These are phyloP conservation scores for Cystobasidium ongulense DNA, from an alignment of 768 basidiomycete genomes.

Conservation along the genomic window DNA sequence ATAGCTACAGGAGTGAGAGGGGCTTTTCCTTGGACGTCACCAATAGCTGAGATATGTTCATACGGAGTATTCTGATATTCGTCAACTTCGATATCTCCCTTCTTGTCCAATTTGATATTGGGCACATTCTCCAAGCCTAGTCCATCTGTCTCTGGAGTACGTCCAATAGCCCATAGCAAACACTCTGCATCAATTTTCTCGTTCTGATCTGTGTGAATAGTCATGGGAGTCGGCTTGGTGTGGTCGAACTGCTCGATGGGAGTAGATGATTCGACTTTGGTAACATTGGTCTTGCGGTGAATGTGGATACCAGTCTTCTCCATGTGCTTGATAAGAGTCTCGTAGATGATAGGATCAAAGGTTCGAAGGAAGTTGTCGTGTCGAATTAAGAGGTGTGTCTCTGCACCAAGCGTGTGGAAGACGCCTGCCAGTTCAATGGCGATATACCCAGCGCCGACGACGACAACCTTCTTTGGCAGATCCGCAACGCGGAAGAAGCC, in stretches of 20 bases:
- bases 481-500: constrained; percentile 88
- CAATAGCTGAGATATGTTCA: constrained; percentile 66
- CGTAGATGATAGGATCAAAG: constrained; percentile 79
- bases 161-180: constrained; percentile 90
- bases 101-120: constrained; percentile 64
- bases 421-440: constrained; percentile 94
- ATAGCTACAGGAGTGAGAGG: constrained; percentile 95
- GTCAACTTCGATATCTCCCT: constrained; percentile 80
- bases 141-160: constrained; percentile 66
- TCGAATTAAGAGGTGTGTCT: constrained; percentile 87
- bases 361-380: constrained; percentile 80
- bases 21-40: constrained; percentile 87
- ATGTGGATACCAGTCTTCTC: constrained; percentile 84
- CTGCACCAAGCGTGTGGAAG: constrained; percentile 78
- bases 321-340: constrained; percentile 81
- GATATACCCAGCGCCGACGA: constrained; percentile 96
- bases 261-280: constrained; percentile 51
- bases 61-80: constrained; percentile 79
- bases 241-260: constrained; percentile 35
- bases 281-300: constrained; percentile 67
- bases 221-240: constrained; percentile 48
- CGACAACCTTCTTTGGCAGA: constrained; percentile 85
- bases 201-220: constrained; percentile 66
- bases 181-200: constrained; percentile 74
- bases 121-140: constrained; percentile 64